These are phyloP conservation scores for Podaxis mareebaensis DNA, from an alignment of 768 basidiomycete genomes.

Conservation along the genomic window DNA sequence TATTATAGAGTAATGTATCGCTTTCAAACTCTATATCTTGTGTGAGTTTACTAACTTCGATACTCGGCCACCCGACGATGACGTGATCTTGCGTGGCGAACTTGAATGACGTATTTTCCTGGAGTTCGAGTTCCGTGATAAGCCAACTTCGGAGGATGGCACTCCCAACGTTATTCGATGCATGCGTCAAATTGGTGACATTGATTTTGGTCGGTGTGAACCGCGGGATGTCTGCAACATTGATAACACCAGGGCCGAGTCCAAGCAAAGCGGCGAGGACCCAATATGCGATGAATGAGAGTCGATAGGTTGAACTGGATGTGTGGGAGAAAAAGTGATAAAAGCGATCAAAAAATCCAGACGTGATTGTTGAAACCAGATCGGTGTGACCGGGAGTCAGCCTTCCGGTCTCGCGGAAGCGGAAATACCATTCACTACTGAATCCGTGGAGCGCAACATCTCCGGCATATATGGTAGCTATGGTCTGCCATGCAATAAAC, in stretches of 20 bases:
- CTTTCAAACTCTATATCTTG: background rate
- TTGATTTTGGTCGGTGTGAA: background rate
- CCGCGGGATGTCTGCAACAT: background rate
- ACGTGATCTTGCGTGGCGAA: background rate
- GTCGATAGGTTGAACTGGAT: background rate
- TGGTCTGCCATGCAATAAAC: background rate
- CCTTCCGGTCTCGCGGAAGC: background rate
- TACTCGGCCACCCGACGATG: background rate
- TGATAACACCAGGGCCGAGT: background rate
- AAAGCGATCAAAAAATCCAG: background rate
- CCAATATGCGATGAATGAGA: background rate
- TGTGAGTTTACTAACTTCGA: background rate
- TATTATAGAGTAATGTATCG: background rate
- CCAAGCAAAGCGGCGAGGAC: background rate
- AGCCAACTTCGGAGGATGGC: background rate
- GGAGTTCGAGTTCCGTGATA: background rate
- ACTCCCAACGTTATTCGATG: background rate
- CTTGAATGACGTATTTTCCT: background rate
- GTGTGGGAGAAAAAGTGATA: background rate
- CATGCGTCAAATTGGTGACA: background rate
- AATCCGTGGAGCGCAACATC: background rate
- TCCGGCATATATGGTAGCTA: background rate
- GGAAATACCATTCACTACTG: background rate
- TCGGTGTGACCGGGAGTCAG: background rate
- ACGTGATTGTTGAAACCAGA: background rate